Evolutionary conservation across 1,139 yeast genomes (phyloP).

Genomic region (Magnusiomyces tetraspermus): DNA sequence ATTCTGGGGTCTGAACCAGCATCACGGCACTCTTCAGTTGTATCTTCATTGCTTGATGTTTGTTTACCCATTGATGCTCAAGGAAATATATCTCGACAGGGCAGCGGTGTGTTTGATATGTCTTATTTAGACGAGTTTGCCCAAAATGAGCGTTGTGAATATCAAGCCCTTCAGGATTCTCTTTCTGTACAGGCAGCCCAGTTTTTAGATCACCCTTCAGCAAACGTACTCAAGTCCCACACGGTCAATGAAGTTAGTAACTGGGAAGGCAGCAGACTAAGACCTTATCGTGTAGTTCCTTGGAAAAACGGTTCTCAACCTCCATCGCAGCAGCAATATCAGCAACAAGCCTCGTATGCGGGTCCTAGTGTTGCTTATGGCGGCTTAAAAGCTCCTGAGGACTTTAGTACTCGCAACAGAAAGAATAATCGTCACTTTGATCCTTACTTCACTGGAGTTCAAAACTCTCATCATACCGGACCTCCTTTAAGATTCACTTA

Average conservation of each 20-base stretch:
- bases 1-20: conserved; percentile 51
- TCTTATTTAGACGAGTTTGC: conserved; percentile 66
- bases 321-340: not conserved
- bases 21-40: conserved; percentile 58
- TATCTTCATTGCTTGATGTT: conserved; percentile 78
- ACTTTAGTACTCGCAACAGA: conserved; percentile 7
- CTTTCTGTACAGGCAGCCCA: conserved; percentile 22
- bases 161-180: conserved; percentile 36
- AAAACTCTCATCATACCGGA: not conserved
- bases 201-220: conserved; percentile 26
- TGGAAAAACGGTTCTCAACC: conserved; percentile 14
- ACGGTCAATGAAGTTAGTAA: conserved; percentile 19
- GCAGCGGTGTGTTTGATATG: conserved; percentile 64
- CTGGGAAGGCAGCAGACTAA: conserved; percentile 6
- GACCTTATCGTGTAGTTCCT: conserved; percentile 12
- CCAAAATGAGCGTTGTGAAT: conserved; percentile 50
- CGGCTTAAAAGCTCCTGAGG: not conserved
- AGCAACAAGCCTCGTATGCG: not conserved
- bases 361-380: not conserved
- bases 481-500: conserved; percentile 56
- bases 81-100: conserved; percentile 31
- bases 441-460: conserved; percentile 2
- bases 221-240: conserved; percentile 15
- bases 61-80: conserved; percentile 62
- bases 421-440: conserved; percentile 12